phyloP scores from a whole-genome alignment of 176 grass and related monocot species.

The Hsuehochloa calcarea region DNA sequence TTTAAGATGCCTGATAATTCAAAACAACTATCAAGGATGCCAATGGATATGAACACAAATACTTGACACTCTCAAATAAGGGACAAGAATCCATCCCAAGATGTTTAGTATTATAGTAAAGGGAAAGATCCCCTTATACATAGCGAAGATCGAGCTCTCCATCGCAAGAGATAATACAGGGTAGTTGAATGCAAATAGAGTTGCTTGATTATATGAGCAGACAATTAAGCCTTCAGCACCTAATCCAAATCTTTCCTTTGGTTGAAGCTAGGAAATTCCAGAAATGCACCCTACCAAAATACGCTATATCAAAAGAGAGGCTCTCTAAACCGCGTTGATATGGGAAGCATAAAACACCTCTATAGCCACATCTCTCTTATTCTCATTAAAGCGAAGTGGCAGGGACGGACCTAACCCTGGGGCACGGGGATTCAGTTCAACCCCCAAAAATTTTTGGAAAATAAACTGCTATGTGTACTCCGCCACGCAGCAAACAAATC shows the following conservation, averaged over 20 bases:
- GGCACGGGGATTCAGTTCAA: not conserved
- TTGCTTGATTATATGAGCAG: not conserved
- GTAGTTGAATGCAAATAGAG: not conserved
- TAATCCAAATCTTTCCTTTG: not conserved
- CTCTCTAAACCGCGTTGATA: not conserved
- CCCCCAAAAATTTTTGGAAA: not conserved
- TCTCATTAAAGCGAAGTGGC: not conserved
- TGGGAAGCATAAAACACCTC: not conserved
- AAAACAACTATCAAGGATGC: not conserved
- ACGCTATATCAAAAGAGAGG: not conserved
- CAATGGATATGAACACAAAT: slow-evolving; percentile 2
- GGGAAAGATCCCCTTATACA: not conserved
- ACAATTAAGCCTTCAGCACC: not conserved
- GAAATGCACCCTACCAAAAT: not conserved
- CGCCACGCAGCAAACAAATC: not conserved
- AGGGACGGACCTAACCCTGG: no score
- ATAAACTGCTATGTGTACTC: not conserved
- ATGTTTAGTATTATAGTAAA: not conserved
- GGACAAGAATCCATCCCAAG: not conserved
- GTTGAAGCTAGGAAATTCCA: not conserved
- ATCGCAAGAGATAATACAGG: not conserved
- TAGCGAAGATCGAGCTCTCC: not conserved
- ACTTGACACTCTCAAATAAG: not conserved
- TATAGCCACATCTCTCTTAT: not conserved
- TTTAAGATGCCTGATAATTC: not conserved